Percentiles rank a stretch among this genome's conserved stretches.
phyloP scores from a whole-genome alignment of 2,329 filamentous ascomycete species.

The Neofusicoccum kwambonambiense region DNA sequence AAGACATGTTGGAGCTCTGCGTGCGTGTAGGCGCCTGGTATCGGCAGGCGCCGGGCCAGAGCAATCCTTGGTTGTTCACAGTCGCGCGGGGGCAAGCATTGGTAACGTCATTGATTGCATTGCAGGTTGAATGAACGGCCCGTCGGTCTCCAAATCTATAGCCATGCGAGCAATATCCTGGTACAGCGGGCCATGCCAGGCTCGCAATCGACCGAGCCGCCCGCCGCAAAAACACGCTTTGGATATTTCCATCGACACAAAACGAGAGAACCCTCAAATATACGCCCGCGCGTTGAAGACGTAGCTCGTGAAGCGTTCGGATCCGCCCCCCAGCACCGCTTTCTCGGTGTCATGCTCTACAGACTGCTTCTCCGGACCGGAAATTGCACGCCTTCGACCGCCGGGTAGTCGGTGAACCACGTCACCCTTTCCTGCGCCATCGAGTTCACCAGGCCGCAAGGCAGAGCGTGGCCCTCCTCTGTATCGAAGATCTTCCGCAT shows the following conservation, averaged over 20 bases:
- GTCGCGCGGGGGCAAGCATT: background rate
- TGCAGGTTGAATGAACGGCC: conserved; percentile 8
- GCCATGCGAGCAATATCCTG: background rate
- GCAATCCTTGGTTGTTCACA: background rate
- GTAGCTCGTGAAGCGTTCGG: conserved; percentile 11
- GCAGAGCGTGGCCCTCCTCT: conserved; percentile 69
- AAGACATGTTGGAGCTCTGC: background rate
- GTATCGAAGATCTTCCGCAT: conserved; percentile 88
- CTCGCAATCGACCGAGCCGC: conserved; percentile 12
- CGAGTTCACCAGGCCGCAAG: conserved; percentile 85
- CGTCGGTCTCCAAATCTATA: conserved; percentile 10
- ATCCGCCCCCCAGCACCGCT: background rate
- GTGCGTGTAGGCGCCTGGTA: background rate
- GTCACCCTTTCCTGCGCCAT: conserved; percentile 80
- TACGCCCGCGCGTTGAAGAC: conserved; percentile 1
- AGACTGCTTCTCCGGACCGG: conserved; percentile 68
- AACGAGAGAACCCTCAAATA: conserved; percentile 9
- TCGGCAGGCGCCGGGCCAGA: background rate
- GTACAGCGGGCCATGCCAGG: conserved; percentile 2
- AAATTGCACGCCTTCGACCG: conserved; percentile 81
- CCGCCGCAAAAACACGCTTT: conserved; percentile 13
- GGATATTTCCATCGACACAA: conserved; percentile 18
- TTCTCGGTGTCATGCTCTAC: conserved; percentile 32
- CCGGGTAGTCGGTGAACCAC: conserved; percentile 90
- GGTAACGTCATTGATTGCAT: background rate